A percentile compares a stretch with the other conserved stretches of the same genome.
Evolutionary conservation across 2,329 filamentous ascomycete species (phyloP).

Genomic region (Fusarium sulawesiense): DNA sequence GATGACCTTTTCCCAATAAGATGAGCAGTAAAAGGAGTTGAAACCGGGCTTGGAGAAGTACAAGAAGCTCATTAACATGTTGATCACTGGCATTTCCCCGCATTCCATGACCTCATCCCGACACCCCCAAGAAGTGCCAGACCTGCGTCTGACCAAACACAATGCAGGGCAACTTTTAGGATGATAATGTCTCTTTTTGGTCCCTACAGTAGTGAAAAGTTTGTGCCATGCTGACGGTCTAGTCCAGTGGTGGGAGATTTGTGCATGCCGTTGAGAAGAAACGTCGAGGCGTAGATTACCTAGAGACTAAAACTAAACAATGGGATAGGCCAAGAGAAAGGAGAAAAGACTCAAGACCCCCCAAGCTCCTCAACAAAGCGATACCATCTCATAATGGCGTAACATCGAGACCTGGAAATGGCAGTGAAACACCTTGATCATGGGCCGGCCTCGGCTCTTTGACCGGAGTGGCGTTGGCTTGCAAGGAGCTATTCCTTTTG

Average conservation of each 20-base stretch:
- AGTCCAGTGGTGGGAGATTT: conserved; percentile 14
- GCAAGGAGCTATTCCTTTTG: conserved; percentile 23
- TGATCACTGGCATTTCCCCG: conserved; percentile 47
- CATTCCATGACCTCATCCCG: conserved; percentile 52
- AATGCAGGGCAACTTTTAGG: conserved; percentile 19
- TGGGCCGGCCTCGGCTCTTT: conserved; percentile 37
- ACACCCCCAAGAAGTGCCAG: conserved; percentile 40
- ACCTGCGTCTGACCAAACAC: conserved; percentile 41
- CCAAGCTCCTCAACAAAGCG: conserved; percentile 36
- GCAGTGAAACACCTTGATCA: conserved; percentile 35
- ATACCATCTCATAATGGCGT: conserved; percentile 27
- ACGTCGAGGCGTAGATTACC: conserved; percentile 26
- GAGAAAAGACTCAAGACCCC: conserved; percentile 19
- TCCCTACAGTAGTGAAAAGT: conserved; percentile 24
- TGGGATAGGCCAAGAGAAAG: conserved; percentile 3
- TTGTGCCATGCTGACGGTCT: conserved; percentile 10
- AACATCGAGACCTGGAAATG: conserved; percentile 33
- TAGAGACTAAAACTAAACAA: conserved; percentile 1
- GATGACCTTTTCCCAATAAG: conserved; percentile 14
- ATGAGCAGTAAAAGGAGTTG: conserved; percentile 20
- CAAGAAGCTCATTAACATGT: conserved; percentile 20
- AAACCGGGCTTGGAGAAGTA: conserved; percentile 10
- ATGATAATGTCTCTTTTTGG: conserved; percentile 10
- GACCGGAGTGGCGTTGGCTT: conserved; percentile 25
- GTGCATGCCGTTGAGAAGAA: conserved; percentile 35